A percentile compares a stretch with the other conserved stretches of the same genome.
phyloP scores from a whole-genome alignment of 2,329 filamentous ascomycete genomes.

The Diaporthe citrichinensis region DNA sequence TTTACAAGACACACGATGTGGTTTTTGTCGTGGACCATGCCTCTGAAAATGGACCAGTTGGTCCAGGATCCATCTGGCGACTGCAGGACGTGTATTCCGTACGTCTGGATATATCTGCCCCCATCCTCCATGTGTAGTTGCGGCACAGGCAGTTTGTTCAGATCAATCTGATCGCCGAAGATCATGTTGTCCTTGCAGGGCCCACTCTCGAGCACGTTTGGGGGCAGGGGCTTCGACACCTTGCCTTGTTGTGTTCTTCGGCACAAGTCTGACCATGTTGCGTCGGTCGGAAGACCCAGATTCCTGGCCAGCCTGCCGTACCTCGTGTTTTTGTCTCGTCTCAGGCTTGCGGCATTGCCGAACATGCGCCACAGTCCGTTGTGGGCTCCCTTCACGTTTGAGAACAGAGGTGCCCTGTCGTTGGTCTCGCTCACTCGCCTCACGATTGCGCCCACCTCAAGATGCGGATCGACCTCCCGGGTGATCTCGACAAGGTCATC shows the following conservation, averaged over 20 bases:
- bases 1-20: slow-evolving; percentile 59
- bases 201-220: slow-evolving; percentile 51
- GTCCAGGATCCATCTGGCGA: slow-evolving; percentile 62
- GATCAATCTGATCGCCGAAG: slow-evolving; percentile 56
- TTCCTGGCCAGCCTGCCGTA: background rate
- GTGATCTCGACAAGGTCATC: background rate
- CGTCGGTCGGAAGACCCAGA: background rate
- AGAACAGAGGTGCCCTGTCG: background rate
- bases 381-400: background rate
- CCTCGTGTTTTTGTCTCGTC: background rate
- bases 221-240: slow-evolving; percentile 37
- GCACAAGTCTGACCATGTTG: background rate
- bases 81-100: slow-evolving; percentile 63
- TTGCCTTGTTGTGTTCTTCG: background rate
- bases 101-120: slow-evolving; percentile 65
- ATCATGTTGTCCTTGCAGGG: slow-evolving; percentile 60
- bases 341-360: background rate
- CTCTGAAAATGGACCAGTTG: slow-evolving; percentile 60
- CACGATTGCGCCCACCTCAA: background rate
- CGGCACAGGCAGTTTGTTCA: slow-evolving; percentile 57
- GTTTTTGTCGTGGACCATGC: slow-evolving; percentile 61
- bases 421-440: background rate
- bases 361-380: background rate
- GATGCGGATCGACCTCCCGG: background rate
- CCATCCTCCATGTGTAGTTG: slow-evolving; percentile 60